Percentiles rank a stretch among this genome's conserved stretches.
Conservation (phyloP, 2,329 filamentous ascomycete species). For the Colletotrichum cuscutae region DNA sequence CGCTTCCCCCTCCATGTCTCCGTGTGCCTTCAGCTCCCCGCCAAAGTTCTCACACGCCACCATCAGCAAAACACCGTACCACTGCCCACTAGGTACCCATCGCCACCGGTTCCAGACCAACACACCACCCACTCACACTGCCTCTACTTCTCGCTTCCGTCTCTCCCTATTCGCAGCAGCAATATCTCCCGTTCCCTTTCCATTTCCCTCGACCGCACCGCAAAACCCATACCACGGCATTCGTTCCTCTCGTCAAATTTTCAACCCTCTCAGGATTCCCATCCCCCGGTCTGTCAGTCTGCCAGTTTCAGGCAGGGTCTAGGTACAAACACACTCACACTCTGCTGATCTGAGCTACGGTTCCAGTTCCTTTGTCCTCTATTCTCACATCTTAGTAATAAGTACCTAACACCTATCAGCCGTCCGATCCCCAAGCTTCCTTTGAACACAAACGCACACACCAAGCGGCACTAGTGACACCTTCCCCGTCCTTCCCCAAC, state of each 20-base stretch:
- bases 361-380: too few relatives aligned
- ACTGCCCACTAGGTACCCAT: background rate
- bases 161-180: background rate
- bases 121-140: background rate
- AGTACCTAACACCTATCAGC: too few relatives aligned
- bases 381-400: background rate
- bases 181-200: background rate
- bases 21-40: too few relatives aligned
- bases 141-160: background rate
- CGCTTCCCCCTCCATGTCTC: background rate
- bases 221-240: slow-evolving; percentile 7
- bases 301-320: background rate
- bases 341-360: background rate
- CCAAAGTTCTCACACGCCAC: background rate
- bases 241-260: background rate
- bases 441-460: background rate
- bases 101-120: background rate
- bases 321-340: background rate
- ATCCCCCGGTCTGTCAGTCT: too few relatives aligned
- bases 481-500: slow-evolving; percentile 19
- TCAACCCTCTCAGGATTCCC: too few relatives aligned
- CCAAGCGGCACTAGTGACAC: background rate
- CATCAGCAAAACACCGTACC: background rate
- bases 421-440: slow-evolving; percentile 9
- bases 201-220: background rate